Conservation (phyloP, 2,329 filamentous ascomycete genomes). For the Diaporthe amygdali region DNA sequence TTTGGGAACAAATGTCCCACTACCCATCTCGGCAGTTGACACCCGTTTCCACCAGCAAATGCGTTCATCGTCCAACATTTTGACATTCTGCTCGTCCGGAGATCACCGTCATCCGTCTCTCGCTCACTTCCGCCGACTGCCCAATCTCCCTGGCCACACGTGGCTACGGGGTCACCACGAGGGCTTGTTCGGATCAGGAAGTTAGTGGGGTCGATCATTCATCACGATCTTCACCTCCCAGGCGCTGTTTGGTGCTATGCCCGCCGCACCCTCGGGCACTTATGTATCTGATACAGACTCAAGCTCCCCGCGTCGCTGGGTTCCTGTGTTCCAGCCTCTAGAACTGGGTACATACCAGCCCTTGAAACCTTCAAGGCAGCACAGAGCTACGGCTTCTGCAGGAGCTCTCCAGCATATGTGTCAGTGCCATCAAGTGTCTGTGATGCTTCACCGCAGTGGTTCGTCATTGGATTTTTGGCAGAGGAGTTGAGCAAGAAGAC, state of each 20-base stretch:
- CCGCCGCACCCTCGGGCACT: neutral
- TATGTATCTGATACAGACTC: slow-evolving; percentile 4
- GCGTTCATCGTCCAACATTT: neutral
- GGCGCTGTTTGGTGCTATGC: neutral
- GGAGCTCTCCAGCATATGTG: neutral
- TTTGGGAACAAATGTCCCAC: neutral
- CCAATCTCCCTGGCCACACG: neutral
- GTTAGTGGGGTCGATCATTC: neutral
- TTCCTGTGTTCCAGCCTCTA: neutral
- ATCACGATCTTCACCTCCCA: neutral
- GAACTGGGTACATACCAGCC: neutral
- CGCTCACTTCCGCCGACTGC: slow-evolving; percentile 9
- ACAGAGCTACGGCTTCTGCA: neutral
- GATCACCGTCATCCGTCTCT: slow-evolving; percentile 5
- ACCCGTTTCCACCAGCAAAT: neutral
- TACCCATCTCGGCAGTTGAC: slow-evolving; percentile 10
- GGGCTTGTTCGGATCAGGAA: neutral
- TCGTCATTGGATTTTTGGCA: neutral
- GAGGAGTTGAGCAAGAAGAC: neutral
- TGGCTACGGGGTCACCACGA: slow-evolving; percentile 15
- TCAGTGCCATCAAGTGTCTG: neutral
- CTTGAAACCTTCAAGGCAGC: neutral
- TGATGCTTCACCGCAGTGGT: neutral
- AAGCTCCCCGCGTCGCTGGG: neutral
- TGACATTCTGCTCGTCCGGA: neutral